These are phyloP conservation scores for Malus asiatica DNA, from an alignment of 306 rosid species.

Conservation along the genomic window DNA sequence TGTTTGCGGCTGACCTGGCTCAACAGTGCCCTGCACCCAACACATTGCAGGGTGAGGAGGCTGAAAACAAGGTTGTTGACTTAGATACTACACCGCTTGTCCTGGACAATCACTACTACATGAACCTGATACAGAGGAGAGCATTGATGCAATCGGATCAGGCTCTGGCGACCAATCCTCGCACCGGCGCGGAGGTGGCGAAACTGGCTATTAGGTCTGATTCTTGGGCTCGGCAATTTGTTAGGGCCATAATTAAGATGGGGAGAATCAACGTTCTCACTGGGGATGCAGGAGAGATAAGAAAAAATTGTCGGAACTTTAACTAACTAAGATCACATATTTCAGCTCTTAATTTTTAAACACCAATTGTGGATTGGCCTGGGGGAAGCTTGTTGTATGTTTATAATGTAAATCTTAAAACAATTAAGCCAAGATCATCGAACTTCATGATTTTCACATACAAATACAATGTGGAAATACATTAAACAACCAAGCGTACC, in stretches of 20 bases:
- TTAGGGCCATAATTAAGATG: slow-evolving; percentile 21
- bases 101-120: slow-evolving; percentile 41
- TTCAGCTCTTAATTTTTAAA: not conserved
- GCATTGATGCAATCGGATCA: slow-evolving; percentile 43
- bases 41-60: not conserved
- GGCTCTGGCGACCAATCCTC: slow-evolving; percentile 20
- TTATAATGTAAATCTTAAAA: too few relatives aligned
- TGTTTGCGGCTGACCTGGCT: slow-evolving; percentile 1
- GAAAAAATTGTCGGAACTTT: slow-evolving; percentile 46
- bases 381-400: too few relatives aligned
- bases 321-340: not conserved
- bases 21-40: slow-evolving; percentile 12
- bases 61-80: not conserved
- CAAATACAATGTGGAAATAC: too few relatives aligned
- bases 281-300: slow-evolving; percentile 36
- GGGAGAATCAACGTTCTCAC: slow-evolving; percentile 30
- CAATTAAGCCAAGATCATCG: too few relatives aligned
- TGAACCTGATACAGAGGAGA: slow-evolving; percentile 22
- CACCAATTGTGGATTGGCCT: not conserved
- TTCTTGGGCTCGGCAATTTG: slow-evolving; percentile 25
- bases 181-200: slow-evolving; percentile 26
- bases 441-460: too few relatives aligned
- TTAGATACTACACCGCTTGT: slow-evolving; percentile 44
- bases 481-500: too few relatives aligned
- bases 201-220: slow-evolving; percentile 14